Evolutionary conservation across 257 asterid genomes (phyloP), one percentile per base, ranked within the genome.

Genomic region (Gardenia jasminoides): DNA sequence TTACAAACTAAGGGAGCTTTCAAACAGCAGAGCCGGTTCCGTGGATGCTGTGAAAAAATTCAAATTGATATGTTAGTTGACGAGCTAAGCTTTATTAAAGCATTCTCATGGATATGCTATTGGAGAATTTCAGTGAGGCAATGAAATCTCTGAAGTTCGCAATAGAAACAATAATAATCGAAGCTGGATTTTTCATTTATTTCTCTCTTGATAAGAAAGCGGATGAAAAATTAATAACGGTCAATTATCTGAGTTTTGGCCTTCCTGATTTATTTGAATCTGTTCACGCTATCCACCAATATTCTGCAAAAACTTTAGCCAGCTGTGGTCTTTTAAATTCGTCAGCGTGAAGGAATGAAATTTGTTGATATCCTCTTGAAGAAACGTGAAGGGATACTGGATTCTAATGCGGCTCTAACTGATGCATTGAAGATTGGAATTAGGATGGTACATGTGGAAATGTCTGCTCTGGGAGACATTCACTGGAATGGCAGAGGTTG

Each of bases 291-390:
- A 22, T 26, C 58, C 10, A 12, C 26, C 36, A 26, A 48, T 19
- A 24, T 70, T 30, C 10, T 1, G 10, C 17, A 3, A 12, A 6
- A 24, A 12, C 26, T 22, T 43, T n/a, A 24, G 33, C 7, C 64
- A 8, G 31, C 16, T 52, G n/a, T 72, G 31, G 19, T 36, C 48
- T 61, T 47, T 19, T 47, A 30, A 79, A 16, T 50, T n/a, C 31
- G 22, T 78, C n/a, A 13, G 67, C 48, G 48, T 47, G 12, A 70
- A 79, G 3, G 56, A 50, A 24, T 72, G 31, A 17, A 47, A 6
- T 79, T 46, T 79, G 58, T 65, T 16, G 46, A 72, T 72, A 31
- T 72, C 73, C 28, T 79, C 71, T 13, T 72, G 16, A 69, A 50
- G 44, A 65, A 43, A 43, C 36, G 9, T 58, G 64, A 72, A 77